Evolutionary conservation across 345 rosid species (phyloP), one percentile per base, ranked within the genome.

Genomic region (Bruguiera gymnorhiza): DNA sequence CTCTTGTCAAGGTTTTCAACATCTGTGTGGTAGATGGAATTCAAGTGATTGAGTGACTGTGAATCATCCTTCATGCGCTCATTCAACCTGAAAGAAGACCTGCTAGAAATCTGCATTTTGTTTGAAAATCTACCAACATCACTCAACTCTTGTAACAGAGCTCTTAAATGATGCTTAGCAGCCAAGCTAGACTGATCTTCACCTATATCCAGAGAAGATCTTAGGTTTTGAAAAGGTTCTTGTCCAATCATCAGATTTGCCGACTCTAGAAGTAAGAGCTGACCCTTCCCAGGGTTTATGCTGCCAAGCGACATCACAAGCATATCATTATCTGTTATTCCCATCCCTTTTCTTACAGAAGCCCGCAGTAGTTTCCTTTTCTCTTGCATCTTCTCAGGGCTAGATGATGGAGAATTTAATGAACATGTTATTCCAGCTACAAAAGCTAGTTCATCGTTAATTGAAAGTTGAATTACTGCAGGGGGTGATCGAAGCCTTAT

Each of bases 261-360:
- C 5, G 98, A 87, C 80, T 91, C 93, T 74, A 94, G 87, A 73
- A 94, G 86, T 74, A 94, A 82, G 69, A 89, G 90, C 78, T 94
- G 97, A 55, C 98, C 98, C 77, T 91, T 94, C 53, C 89, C 95
- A 20, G 95, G 80, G 31, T 94, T 94, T 84, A 94, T 88, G 79
- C 98, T 94, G 82, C 98, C 88, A 26, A 91, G 90, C 68, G 98
- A 83, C 82, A 94, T 83, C 79, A 89, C 86, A 58, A 94, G 98
- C 92, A 94, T 80, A 76, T 94, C 93, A 6, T 67, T 79, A 50
- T 91, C 90, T 62, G 82, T 68, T 78, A 94, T 81, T 65, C 95
- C 95, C 80, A 94, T 89, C 76, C 89, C 93, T 72, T 73, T 75
- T 74, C 98, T 84, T 59, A 88, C 89, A 46, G 92, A 73, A 70